phyloP scores from a whole-genome alignment of 768 basidiomycete genomes.

The Boletus subparvulus region DNA sequence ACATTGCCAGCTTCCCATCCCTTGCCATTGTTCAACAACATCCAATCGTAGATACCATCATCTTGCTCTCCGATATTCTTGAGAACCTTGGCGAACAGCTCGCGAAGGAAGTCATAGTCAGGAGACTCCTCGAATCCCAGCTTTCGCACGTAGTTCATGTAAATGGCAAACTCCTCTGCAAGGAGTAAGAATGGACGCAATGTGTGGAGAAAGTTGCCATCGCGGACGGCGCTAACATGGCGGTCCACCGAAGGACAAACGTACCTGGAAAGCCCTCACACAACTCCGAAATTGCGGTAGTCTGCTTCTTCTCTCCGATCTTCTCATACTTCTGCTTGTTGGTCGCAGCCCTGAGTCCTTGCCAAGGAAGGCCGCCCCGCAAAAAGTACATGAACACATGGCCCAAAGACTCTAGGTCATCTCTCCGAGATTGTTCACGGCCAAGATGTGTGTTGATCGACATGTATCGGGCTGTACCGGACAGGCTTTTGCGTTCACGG shows the following conservation, averaged over 20 bases:
- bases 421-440: slow-evolving; percentile 90
- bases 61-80: slow-evolving; percentile 86
- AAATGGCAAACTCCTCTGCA: slow-evolving; percentile 91
- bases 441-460: slow-evolving; percentile 99
- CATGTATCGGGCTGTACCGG: slow-evolving; percentile 98
- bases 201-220: neutral
- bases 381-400: slow-evolving; percentile 99
- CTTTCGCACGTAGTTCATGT: slow-evolving; percentile 99
- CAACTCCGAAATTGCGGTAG: slow-evolving; percentile 84
- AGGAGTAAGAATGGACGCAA: slow-evolving; percentile 1
- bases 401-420: slow-evolving; percentile 94
- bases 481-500: slow-evolving; percentile 94
- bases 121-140: slow-evolving; percentile 97
- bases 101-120: slow-evolving; percentile 96
- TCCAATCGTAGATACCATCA: slow-evolving; percentile 96
- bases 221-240: neutral
- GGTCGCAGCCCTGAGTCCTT: slow-evolving; percentile 94
- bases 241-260: slow-evolving; percentile 10
- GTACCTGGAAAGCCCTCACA: slow-evolving; percentile 95
- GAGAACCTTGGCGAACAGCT: slow-evolving; percentile 89
- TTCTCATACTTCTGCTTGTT: slow-evolving; percentile 99
- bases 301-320: slow-evolving; percentile 99
- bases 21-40: slow-evolving; percentile 89
- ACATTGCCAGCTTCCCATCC: slow-evolving; percentile 93
- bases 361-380: slow-evolving; percentile 95